phyloP scores from a whole-genome alignment of 2,329 filamentous ascomycete genomes.

The Aspergillus sp. region DNA sequence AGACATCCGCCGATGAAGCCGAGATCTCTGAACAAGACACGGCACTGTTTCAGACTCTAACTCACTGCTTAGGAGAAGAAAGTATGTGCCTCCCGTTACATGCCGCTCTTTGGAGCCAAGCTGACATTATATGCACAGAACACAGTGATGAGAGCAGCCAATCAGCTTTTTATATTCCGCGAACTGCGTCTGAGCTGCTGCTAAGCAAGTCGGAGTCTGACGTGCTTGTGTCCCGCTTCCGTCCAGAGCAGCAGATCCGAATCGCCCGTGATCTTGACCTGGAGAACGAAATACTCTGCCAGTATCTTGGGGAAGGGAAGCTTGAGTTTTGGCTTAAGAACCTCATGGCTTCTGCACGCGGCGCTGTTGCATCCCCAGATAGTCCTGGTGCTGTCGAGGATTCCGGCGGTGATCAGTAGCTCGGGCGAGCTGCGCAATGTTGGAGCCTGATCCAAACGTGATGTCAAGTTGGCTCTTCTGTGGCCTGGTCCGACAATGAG shows the following conservation, averaged over 20 bases:
- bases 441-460: too few relatives aligned
- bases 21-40: slow-evolving; percentile 55
- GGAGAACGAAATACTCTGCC: slow-evolving; percentile 59
- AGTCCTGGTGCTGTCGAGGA: background rate
- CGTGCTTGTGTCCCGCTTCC: slow-evolving; percentile 45
- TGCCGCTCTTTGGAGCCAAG: slow-evolving; percentile 4
- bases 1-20: slow-evolving; percentile 62
- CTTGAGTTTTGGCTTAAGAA: slow-evolving; percentile 59
- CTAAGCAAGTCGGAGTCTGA: slow-evolving; percentile 30
- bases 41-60: slow-evolving; percentile 58
- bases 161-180: slow-evolving; percentile 15
- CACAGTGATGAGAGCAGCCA: slow-evolving; percentile 7
- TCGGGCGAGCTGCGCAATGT: too few relatives aligned
- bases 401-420: slow-evolving; percentile 1
- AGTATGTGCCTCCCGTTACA: slow-evolving; percentile 8
- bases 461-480: too few relatives aligned
- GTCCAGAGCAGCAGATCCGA: slow-evolving; percentile 55
- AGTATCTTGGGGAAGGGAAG: slow-evolving; percentile 57
- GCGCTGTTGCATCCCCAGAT: slow-evolving; percentile 5
- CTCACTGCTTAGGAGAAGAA: slow-evolving; percentile 52
- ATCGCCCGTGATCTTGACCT: slow-evolving; percentile 62
- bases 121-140: slow-evolving; percentile 8
- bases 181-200: slow-evolving; percentile 20
- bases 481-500: too few relatives aligned
- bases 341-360: slow-evolving; percentile 15